A percentile compares a stretch with the other conserved stretches of the same genome.
Evolutionary conservation across 2,329 filamentous ascomycete genomes (phyloP).

Genomic region (Daldinia sp.): DNA sequence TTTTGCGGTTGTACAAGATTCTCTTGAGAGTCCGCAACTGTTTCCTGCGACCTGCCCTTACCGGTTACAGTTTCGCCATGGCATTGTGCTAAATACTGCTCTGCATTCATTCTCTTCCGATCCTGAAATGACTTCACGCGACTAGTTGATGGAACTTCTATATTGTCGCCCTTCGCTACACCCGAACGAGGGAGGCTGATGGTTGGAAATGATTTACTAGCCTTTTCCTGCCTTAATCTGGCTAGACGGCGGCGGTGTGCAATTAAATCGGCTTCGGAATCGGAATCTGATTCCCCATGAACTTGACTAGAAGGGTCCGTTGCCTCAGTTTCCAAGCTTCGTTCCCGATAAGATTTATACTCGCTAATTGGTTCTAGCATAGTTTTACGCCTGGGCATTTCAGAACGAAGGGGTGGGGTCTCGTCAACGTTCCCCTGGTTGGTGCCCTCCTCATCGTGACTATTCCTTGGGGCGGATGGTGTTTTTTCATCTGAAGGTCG

Average conservation of each 20-base stretch:
- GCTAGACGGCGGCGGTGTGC: slow-evolving; percentile 42
- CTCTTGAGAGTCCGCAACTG: slow-evolving; percentile 46
- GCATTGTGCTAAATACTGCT: slow-evolving; percentile 30
- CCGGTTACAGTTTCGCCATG: slow-evolving; percentile 27
- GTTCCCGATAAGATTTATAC: slow-evolving; percentile 39
- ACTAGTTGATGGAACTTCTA: slow-evolving; percentile 47
- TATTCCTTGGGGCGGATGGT: slow-evolving; percentile 29
- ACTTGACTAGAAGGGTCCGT: slow-evolving; percentile 33
- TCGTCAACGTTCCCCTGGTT: slow-evolving; percentile 29
- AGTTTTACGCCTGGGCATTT: slow-evolving; percentile 20
- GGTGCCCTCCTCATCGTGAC: slow-evolving; percentile 8
- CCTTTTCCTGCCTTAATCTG: slow-evolving; percentile 40
- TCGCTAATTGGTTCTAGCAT: slow-evolving; percentile 44
- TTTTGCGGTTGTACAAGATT: slow-evolving; percentile 11
- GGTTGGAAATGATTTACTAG: slow-evolving; percentile 41
- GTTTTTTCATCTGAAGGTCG: slow-evolving; percentile 31
- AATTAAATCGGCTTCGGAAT: slow-evolving; percentile 39
- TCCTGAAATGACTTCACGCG: slow-evolving; percentile 29
- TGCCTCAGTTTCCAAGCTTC: slow-evolving; percentile 19
- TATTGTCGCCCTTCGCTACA: slow-evolving; percentile 34
- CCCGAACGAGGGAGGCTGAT: slow-evolving; percentile 38
- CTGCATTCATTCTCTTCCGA: slow-evolving; percentile 11
- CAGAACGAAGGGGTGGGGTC: slow-evolving; percentile 27
- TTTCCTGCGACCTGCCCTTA: slow-evolving; percentile 44
- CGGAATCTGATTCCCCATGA: slow-evolving; percentile 37